Conservation (phyloP, 1,139 yeast species). For the Pichia inconspicua region DNA sequence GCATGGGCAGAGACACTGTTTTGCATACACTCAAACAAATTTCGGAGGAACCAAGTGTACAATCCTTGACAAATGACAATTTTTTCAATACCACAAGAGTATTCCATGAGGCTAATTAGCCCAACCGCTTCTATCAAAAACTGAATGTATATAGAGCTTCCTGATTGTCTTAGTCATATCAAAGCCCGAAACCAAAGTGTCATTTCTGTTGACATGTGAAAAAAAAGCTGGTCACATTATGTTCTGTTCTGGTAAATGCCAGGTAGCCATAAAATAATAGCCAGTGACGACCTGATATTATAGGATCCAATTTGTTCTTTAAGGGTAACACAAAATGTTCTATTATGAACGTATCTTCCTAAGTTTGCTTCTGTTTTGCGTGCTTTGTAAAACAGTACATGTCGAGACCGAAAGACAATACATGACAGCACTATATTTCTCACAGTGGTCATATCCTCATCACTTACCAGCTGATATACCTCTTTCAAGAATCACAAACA, state of each 20-base stretch:
- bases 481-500: constrained; percentile 46
- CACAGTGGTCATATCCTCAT: constrained; percentile 71
- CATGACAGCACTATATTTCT: constrained; percentile 31
- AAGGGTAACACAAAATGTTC: background rate
- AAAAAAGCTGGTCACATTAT: background rate
- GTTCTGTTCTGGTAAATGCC: background rate
- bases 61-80: constrained; percentile 23
- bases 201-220: too few species aligned
- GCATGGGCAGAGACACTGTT: constrained; percentile 9
- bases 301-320: too few species aligned
- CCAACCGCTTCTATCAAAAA: too few species aligned
- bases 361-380: background rate
- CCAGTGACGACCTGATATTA: too few species aligned
- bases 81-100: constrained; percentile 22
- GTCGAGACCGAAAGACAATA: background rate
- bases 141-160: too few species aligned
- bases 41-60: constrained; percentile 20
- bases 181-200: too few species aligned
- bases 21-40: constrained; percentile 13
- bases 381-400: background rate
- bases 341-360: background rate
- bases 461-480: constrained; percentile 69
- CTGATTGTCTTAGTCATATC: too few species aligned
- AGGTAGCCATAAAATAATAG: too few species aligned
- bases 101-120: constrained; percentile 23